Percentiles rank a stretch among this genome's conserved stretches.
These are phyloP conservation scores for Dactylorhiza incarnata DNA, from an alignment of 106 monocot genomes.

Conservation along the genomic window DNA sequence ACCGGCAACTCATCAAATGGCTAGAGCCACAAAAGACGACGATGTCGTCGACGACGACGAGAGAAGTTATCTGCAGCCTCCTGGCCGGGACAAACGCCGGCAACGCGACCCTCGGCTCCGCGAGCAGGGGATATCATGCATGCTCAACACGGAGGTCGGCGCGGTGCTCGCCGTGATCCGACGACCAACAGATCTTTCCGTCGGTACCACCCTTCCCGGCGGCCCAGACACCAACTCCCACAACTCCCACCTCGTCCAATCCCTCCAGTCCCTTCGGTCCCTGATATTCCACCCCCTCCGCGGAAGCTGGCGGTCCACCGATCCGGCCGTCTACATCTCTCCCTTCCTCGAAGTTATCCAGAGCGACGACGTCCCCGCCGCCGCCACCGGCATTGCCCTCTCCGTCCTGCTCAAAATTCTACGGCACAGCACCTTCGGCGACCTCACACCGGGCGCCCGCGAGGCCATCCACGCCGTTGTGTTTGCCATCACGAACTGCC, in stretches of 20 bases:
- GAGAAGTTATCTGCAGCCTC: background rate
- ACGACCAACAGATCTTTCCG: constrained; percentile 9
- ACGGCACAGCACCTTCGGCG: constrained; percentile 57
- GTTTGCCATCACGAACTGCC: constrained; percentile 45
- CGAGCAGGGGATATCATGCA: constrained; percentile 78
- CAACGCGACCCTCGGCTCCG: constrained; percentile 23
- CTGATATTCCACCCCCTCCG: constrained; percentile 57
- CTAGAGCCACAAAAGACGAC: constrained; percentile 5
- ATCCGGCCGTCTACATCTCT: constrained; percentile 45
- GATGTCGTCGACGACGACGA: background rate
- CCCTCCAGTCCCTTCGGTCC: constrained; percentile 69
- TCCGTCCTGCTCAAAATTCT: constrained; percentile 74
- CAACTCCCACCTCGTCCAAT: constrained; percentile 34
- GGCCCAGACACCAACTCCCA: constrained; percentile 5
- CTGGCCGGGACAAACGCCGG: background rate
- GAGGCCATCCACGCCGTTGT: constrained; percentile 70
- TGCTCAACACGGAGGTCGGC: constrained; percentile 86
- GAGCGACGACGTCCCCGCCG: constrained; percentile 64
- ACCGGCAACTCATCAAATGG: constrained; percentile 15
- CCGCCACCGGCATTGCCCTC: constrained; percentile 67
- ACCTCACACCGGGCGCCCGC: constrained; percentile 55
- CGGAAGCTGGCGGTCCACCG: constrained; percentile 31
- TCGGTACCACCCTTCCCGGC: background rate
- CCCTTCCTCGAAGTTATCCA: constrained; percentile 74
- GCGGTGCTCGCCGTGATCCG: constrained; percentile 84